Base-by-base conservation (phyloP, 1,284 basidiomycete species). In the Apiotrichum laibachii region DNA sequence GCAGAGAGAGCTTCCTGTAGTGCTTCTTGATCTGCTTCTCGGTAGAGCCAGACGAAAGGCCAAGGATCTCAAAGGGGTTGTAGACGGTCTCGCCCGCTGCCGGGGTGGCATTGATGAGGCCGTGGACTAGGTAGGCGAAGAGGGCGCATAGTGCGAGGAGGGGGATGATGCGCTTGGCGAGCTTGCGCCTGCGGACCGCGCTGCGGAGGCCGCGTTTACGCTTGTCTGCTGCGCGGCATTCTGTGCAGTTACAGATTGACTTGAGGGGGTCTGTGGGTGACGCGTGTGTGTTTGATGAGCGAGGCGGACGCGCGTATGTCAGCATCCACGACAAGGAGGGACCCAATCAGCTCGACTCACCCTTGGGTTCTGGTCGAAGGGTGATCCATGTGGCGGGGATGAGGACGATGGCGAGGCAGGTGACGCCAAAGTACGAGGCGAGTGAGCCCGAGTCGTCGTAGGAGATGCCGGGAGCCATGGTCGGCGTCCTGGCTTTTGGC, bases 1-100 rank as follows among this genome's bases (percentile, higher is more conserved):
- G 81, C 69, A 88, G 83, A 1, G 92, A 94, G n/a, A 99, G 84
- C 70, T 89, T 89, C 81, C 94, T 96, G 83, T 89, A 99, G 77
- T 93, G 90, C 16, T 91, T 90, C 78, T 96, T 97, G 79, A 99
- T 96, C 60, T 94, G 89, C 78, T 95, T 94, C 71, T 95, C 88
- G 6, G 87, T 82, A 1, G 83, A 72, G 83, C 88, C 87, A 40
- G 65, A 76, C 15, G 80, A 81, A 61, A 99, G 85, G 26, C 89
- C 93, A 33, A 99, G 83, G 69, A 99, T 95, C 70, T 92, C 87
- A 69, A 95, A 99, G 1, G 96, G 96, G 75, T 99, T 86, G 76
- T 98, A 99, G 6, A 93, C 78, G 63, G 85, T 87, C 77, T 81
- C 86, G 47, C 88, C 87, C 44, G 71, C 63, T 44, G 65, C 80